Conservation (phyloP, 2,329 filamentous ascomycete genomes). For the Aspergillus ruber region DNA sequence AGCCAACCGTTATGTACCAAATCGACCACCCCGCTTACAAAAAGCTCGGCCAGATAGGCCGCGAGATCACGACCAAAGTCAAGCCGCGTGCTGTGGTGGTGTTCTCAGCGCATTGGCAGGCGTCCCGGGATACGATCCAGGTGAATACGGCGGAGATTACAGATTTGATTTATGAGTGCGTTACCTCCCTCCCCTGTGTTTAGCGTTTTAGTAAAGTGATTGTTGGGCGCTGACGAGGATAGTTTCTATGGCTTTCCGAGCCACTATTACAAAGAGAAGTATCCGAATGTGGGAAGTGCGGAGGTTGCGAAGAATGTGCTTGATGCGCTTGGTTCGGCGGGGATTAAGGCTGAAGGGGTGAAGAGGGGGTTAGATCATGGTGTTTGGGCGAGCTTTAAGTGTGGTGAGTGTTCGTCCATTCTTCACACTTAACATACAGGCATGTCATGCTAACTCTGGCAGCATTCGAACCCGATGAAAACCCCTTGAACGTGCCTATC, state of each 20-base stretch:
- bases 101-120: constrained; percentile 74
- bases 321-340: constrained; percentile 47
- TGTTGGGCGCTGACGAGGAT: not conserved
- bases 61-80: constrained; percentile 63
- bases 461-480: constrained; percentile 57
- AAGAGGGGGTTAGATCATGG: constrained; percentile 67
- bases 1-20: constrained; percentile 63
- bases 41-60: constrained; percentile 59
- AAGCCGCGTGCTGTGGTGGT: constrained; percentile 68
- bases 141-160: constrained; percentile 61
- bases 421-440: not conserved
- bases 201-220: not conserved
- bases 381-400: constrained; percentile 64
- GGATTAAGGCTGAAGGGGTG: constrained; percentile 54
- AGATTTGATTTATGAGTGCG: constrained; percentile 63
- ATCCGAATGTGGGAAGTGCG: constrained; percentile 57
- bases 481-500: constrained; percentile 60
- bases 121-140: constrained; percentile 48
- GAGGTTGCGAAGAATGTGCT: constrained; percentile 56
- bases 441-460: not conserved
- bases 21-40: constrained; percentile 60
- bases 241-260: constrained; percentile 66
- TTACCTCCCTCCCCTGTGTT: constrained; percentile 3
- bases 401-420: constrained; percentile 30
- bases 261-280: constrained; percentile 62